Conservation (phyloP, 257 asterid species). For the Solanum peruvianum region DNA sequence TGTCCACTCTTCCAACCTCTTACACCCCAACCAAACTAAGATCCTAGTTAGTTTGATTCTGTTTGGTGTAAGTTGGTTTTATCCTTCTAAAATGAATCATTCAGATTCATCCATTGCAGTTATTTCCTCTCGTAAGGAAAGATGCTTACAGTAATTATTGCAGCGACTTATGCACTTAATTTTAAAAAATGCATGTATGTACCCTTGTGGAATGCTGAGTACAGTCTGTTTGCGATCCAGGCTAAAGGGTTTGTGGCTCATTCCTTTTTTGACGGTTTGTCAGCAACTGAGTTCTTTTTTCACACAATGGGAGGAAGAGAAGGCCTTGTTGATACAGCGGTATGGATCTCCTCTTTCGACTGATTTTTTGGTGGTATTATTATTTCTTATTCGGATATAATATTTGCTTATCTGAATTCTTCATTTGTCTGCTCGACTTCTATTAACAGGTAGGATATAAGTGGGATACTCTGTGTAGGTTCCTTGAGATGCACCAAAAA, state of each 20-base stretch:
- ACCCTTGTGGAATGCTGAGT: neutral
- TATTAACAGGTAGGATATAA: neutral
- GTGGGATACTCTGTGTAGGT: neutral
- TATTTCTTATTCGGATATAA: neutral
- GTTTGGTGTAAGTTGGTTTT: neutral
- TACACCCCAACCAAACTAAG: neutral
- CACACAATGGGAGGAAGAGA: slow-evolving; percentile 99
- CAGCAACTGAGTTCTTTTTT: slow-evolving; percentile 90
- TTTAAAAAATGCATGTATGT: neutral
- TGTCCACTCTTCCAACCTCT: neutral
- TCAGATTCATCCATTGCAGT: neutral
- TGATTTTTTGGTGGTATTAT: neutral
- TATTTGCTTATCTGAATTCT: neutral
- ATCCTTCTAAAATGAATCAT: neutral
- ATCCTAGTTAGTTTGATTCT: neutral
- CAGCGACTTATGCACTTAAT: neutral
- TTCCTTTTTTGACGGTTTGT: slow-evolving; percentile 85
- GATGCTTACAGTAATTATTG: neutral
- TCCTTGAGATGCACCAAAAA: neutral
- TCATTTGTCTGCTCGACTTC: neutral
- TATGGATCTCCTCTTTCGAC: slow-evolving; percentile 19
- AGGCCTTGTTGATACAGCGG: slow-evolving; percentile 99
- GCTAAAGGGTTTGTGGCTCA: slow-evolving; percentile 96
- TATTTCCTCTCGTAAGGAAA: neutral
- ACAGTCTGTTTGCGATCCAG: slow-evolving; percentile 24